Percentiles rank a stretch among this genome's conserved stretches.
These are phyloP conservation scores for Brassica cretica DNA, from an alignment of 345 rosid genomes.

Conservation along the genomic window DNA sequence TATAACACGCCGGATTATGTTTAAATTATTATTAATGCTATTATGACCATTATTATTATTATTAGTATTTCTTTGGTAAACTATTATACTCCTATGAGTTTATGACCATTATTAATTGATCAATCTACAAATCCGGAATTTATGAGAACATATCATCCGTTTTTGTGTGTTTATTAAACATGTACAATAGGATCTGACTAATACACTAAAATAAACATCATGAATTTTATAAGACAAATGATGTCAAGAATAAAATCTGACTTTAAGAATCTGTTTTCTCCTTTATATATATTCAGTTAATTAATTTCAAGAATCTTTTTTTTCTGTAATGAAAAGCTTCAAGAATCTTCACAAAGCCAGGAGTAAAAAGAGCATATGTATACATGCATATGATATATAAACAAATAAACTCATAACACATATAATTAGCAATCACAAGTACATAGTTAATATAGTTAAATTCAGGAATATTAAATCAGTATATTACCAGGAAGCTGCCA, in stretches of 20 bases:
- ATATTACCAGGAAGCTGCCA: constrained; percentile 96
- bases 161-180: neutral
- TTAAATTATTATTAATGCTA: neutral
- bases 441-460: neutral
- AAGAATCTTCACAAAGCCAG: constrained; percentile 7
- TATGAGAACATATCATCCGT: constrained; percentile 12
- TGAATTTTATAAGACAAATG: neutral
- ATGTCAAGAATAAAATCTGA: constrained; percentile 24
- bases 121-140: neutral
- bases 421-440: neutral
- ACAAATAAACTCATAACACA: constrained; percentile 4
- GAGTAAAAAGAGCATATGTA: neutral
- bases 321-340: neutral
- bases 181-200: constrained; percentile 5
- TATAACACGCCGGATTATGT: neutral
- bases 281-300: neutral
- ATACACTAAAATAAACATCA: constrained; percentile 20
- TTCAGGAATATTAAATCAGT: neutral
- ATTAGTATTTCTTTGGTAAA: too few relatives aligned
- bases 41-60: too few relatives aligned
- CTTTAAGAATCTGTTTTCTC: constrained; percentile 18
- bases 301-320: neutral
- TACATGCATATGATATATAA: neutral
- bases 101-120: constrained; percentile 1
- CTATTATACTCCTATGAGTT: too few relatives aligned